Conservation (phyloP, 2,329 filamentous ascomycete species). For the Pseudogymnoascus verrucosus region DNA sequence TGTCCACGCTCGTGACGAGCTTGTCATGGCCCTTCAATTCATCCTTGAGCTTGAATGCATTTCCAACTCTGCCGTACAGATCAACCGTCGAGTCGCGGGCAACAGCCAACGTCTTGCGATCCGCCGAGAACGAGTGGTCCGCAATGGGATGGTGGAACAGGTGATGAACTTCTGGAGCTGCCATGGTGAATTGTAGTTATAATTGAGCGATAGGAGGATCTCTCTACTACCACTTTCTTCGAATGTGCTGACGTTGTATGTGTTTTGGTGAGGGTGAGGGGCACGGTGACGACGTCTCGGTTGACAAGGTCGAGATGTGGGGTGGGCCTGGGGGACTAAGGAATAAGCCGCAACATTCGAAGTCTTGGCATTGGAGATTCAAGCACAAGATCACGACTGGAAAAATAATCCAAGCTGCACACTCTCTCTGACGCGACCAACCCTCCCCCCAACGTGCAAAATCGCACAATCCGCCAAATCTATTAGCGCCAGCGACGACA, state of each 20-base stretch:
- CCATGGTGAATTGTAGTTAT: slow-evolving; percentile 48
- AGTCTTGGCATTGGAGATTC: slow-evolving; percentile 9
- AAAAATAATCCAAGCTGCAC: background rate
- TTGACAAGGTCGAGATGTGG: background rate
- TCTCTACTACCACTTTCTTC: slow-evolving; percentile 79
- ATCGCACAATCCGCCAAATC: slow-evolving; percentile 8
- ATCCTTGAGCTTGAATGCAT: slow-evolving; percentile 74
- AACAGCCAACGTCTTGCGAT: slow-evolving; percentile 81
- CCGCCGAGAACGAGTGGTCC: slow-evolving; percentile 95
- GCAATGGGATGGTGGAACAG: slow-evolving; percentile 95
- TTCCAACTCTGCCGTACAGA: slow-evolving; percentile 69
- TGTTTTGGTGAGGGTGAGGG: slow-evolving; percentile 3
- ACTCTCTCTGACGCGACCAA: background rate
- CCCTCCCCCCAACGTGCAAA: background rate
- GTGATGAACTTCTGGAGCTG: slow-evolving; percentile 84
- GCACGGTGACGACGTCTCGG: slow-evolving; percentile 10
- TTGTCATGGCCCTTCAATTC: slow-evolving; percentile 97
- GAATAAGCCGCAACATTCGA: slow-evolving; percentile 9
- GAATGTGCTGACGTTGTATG: slow-evolving; percentile 10
- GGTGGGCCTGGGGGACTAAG: background rate
- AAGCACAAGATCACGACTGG: slow-evolving; percentile 4
- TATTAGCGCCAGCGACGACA: background rate
- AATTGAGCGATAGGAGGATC: slow-evolving; percentile 71
- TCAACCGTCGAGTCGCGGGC: slow-evolving; percentile 85
- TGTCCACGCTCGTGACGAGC: slow-evolving; percentile 90